These are phyloP conservation scores for Rhizoclosmatium sp. DNA, from an alignment of 192 early-diverging fungal species.

Conservation along the genomic window DNA sequence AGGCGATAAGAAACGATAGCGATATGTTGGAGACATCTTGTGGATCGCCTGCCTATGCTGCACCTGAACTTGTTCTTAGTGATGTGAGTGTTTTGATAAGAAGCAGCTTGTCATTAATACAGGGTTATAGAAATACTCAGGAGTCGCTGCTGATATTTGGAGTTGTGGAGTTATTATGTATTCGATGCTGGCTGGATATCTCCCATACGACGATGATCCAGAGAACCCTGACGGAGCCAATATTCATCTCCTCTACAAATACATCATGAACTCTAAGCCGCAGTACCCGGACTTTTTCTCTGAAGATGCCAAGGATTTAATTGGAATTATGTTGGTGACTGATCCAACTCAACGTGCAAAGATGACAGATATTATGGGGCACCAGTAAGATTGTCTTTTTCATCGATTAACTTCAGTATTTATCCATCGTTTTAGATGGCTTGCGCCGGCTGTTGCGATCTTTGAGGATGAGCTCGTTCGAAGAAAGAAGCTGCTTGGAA, in stretches of 20 bases:
- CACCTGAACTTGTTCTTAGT: conserved; percentile 97
- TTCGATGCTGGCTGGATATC: conserved; percentile 71
- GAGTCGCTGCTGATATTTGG: conserved; percentile 97
- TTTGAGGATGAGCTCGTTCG: conserved; percentile 38
- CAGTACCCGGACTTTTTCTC: conserved; percentile 61
- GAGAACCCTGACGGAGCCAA: conserved; percentile 66
- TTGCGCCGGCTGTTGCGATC: conserved; percentile 45
- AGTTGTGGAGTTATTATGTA: conserved; percentile 96
- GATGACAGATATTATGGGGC: conserved; percentile 62
- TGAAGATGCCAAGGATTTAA: conserved; percentile 52
- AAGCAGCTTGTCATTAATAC: background rate
- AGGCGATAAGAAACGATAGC: conserved; percentile 71
- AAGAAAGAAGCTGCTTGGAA: conserved; percentile 21
- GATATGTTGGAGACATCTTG: conserved; percentile 90
- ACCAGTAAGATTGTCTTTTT: conserved; percentile 15
- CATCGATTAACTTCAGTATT: background rate
- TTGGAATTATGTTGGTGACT: conserved; percentile 61
- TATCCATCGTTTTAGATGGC: conserved; percentile 23
- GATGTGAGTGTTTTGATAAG: conserved; percentile 60
- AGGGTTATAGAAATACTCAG: conserved; percentile 79
- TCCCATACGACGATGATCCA: conserved; percentile 70
- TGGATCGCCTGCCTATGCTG: conserved; percentile 98
- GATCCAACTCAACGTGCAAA: conserved; percentile 58
- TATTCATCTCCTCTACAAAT: conserved; percentile 68
- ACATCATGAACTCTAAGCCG: conserved; percentile 65